These are phyloP conservation scores for Brettanomyces sp. DNA, from an alignment of 805 yeast species.

Conservation along the genomic window DNA sequence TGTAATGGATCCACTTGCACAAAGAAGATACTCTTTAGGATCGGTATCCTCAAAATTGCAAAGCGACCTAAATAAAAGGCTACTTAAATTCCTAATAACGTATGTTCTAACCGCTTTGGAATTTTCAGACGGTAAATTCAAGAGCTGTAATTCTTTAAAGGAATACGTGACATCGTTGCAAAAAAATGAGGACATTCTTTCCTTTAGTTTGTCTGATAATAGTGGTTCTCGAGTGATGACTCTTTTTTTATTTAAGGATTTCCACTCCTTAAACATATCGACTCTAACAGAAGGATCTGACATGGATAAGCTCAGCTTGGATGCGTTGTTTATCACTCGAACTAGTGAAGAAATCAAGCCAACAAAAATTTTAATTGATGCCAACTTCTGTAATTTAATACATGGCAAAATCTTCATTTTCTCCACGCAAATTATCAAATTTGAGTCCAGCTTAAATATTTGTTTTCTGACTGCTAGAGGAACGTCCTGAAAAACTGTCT, in stretches of 20 bases:
- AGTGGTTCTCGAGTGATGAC: slow-evolving; percentile 10
- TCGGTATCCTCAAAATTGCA: slow-evolving; percentile 37
- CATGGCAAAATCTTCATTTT: slow-evolving; percentile 39
- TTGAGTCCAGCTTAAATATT: slow-evolving; percentile 42
- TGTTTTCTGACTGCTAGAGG: slow-evolving; percentile 47
- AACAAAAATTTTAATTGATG: slow-evolving; percentile 30
- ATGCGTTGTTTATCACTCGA: slow-evolving; percentile 18
- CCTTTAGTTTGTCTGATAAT: slow-evolving; percentile 9
- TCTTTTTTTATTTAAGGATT: slow-evolving; percentile 29
- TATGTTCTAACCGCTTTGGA: slow-evolving; percentile 2
- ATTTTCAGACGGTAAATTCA: slow-evolving; percentile 1
- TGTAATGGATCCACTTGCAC: slow-evolving; percentile 45
- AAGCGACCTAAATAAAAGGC: slow-evolving; percentile 13
- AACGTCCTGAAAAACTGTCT: slow-evolving; percentile 49
- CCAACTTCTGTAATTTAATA: slow-evolving; percentile 42
- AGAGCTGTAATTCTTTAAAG: slow-evolving; percentile 1
- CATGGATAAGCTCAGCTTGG: slow-evolving; percentile 34
- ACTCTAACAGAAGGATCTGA: slow-evolving; percentile 29
- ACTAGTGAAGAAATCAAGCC: slow-evolving; percentile 11
- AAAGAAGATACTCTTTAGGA: slow-evolving; percentile 46
- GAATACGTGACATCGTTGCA: slow-evolving; percentile 13
- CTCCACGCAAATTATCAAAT: slow-evolving; percentile 36
- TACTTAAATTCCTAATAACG: slow-evolving; percentile 9
- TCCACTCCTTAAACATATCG: slow-evolving; percentile 20
- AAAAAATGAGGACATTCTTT: slow-evolving; percentile 24